Percentiles rank a stretch among this genome's conserved stretches.
phyloP scores from a whole-genome alignment of 257 asterid species.

The Mitragyna speciosa region DNA sequence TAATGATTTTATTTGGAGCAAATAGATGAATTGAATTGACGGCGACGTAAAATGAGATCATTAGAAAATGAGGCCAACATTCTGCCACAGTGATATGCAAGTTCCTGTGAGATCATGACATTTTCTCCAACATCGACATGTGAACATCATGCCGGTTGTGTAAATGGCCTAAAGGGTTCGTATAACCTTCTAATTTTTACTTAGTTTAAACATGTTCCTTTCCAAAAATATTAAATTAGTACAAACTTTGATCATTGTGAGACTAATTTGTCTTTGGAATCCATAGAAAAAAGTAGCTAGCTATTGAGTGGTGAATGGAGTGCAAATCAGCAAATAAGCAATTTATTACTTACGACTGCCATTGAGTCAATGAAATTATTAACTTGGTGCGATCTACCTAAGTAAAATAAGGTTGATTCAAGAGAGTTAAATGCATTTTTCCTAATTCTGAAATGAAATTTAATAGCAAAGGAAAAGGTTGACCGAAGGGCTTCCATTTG shows the following conservation, averaged over 20 bases:
- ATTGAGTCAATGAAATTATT: not conserved
- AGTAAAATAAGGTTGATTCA: not conserved
- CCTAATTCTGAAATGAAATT: conserved; percentile 5
- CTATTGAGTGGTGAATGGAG: not conserved
- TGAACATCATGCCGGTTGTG: too few relatives aligned
- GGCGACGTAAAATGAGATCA: too few relatives aligned
- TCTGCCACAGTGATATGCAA: too few relatives aligned
- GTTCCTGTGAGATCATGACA: too few relatives aligned
- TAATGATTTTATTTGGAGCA: not conserved
- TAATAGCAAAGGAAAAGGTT: not conserved
- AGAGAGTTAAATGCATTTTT: conserved; percentile 1
- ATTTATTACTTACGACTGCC: not conserved
- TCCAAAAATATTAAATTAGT: not conserved
- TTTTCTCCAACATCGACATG: too few relatives aligned
- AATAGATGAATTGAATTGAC: too few relatives aligned
- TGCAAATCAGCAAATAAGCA: not conserved
- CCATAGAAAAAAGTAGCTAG: too few relatives aligned
- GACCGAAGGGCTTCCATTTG: not conserved
- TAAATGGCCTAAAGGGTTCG: too few relatives aligned
- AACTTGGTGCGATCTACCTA: not conserved
- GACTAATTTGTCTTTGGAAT: not conserved
- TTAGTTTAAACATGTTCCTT: not conserved
- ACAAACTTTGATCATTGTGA: not conserved
- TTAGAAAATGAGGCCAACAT: too few relatives aligned
- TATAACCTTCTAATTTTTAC: too few relatives aligned